Conservation (phyloP, 345 rosid species). For the Eutrema japonicum region DNA sequence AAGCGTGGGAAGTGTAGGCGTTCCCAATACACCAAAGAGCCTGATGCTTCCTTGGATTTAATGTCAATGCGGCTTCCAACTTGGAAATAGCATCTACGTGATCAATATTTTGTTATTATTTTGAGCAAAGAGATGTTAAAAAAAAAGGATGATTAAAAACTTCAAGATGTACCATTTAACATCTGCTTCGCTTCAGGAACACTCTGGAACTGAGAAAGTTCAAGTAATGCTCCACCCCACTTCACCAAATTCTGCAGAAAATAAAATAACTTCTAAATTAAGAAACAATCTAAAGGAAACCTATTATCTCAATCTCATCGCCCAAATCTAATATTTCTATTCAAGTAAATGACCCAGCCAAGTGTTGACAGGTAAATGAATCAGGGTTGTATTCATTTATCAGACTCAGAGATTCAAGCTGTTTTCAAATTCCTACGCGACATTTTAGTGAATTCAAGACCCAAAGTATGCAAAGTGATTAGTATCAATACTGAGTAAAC, state of each 20-base stretch:
- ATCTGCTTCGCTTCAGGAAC: constrained; percentile 50
- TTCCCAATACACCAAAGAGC: constrained; percentile 90
- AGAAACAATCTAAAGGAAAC: background rate
- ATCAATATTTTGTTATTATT: background rate
- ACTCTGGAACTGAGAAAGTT: constrained; percentile 61
- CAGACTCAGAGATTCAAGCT: background rate
- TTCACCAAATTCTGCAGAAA: constrained; percentile 51
- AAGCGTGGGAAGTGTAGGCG: constrained; percentile 80
- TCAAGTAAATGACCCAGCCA: background rate
- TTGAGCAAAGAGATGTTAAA: background rate
- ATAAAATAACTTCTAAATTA: background rate
- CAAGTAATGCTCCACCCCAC: constrained; percentile 69
- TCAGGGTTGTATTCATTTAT: background rate
- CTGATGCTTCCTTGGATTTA: constrained; percentile 69
- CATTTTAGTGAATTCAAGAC: background rate
- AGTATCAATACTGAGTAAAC: background rate
- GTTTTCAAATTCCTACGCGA: background rate
- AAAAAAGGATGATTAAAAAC: background rate
- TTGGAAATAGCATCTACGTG: constrained; percentile 74
- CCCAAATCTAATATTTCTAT: background rate
- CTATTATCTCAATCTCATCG: background rate
- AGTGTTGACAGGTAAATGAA: too few species aligned
- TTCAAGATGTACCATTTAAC: constrained; percentile 42
- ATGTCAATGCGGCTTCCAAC: constrained; percentile 79
- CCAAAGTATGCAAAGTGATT: background rate